These are phyloP conservation scores for Colletotrichum sp. DNA, from an alignment of 2,329 filamentous ascomycete species.

Conservation along the genomic window DNA sequence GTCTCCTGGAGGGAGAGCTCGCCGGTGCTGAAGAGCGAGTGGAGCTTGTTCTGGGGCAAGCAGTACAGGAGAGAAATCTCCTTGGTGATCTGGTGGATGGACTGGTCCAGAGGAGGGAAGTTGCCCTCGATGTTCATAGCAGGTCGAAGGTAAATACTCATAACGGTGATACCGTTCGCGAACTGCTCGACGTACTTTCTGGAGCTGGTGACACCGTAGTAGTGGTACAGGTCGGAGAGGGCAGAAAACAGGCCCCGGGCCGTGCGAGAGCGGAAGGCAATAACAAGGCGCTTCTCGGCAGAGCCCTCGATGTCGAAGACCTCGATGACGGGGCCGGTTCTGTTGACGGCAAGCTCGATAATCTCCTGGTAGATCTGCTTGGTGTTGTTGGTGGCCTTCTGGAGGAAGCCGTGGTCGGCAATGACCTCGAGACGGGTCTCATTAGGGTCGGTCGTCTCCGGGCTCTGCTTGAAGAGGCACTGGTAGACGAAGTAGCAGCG, in stretches of 20 bases:
- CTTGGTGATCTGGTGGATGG: slow-evolving; percentile 98
- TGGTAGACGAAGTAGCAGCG: slow-evolving; percentile 99
- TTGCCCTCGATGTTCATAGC: slow-evolving; percentile 62
- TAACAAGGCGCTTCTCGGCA: slow-evolving; percentile 89
- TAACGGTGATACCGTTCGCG: slow-evolving; percentile 96
- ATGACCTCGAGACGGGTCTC: slow-evolving; percentile 93
- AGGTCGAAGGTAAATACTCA: slow-evolving; percentile 91
- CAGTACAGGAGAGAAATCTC: slow-evolving; percentile 97
- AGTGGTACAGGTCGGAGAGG: slow-evolving; percentile 95
- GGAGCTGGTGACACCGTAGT: slow-evolving; percentile 95
- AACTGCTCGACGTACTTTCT: slow-evolving; percentile 99
- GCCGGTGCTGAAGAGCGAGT: slow-evolving; percentile 84
- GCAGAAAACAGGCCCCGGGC: slow-evolving; percentile 94
- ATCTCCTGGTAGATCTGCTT: slow-evolving; percentile 95
- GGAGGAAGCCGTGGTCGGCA: slow-evolving; percentile 90
- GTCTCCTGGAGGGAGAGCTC: slow-evolving; percentile 93
- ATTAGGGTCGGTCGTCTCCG: slow-evolving; percentile 71
- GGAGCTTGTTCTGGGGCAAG: slow-evolving; percentile 96
- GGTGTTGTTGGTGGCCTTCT: slow-evolving; percentile 95
- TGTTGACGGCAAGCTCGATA: slow-evolving; percentile 80
- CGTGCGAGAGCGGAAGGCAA: slow-evolving; percentile 93
- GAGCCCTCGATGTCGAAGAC: slow-evolving; percentile 94
- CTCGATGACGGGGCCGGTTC: slow-evolving; percentile 95
- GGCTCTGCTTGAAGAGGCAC: slow-evolving; percentile 82
- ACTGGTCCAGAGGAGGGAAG: slow-evolving; percentile 84